Evolutionary conservation across 192 early-diverging fungal species (phyloP), one percentile per base, ranked within the genome.

Genomic region (Backusella liffmaniae): DNA sequence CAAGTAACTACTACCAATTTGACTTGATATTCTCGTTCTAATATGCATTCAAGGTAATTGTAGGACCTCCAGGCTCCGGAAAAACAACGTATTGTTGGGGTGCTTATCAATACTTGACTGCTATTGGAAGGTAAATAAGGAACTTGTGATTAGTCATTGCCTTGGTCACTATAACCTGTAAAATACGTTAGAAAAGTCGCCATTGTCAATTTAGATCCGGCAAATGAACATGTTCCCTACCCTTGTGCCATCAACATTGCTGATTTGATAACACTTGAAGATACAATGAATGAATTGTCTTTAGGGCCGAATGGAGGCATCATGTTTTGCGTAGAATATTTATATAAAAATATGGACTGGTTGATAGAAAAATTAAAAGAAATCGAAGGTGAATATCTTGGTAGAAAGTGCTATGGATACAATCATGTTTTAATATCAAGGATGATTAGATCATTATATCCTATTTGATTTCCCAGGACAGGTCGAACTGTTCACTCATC

Each of bases 401-500:
- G 7, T 18, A 3, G 69, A 69, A 3, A 56, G 2, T 70, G 34
- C 51, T 10, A 4, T 36, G 15, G 6, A 51, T 44, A 32, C 15
- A 46, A 46, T 68, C 8, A 9, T 37, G 21, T 6, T 29, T 53
- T 62, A 70, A 35, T 56, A 56, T 56, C 35, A 30, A 46, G 13
- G 42, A 32, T 32, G 4, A 44, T 44, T 78, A 86, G 95, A 97
- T 42, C 92, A 94, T 72, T 98, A 98, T 83, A 88, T 98, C 67
- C 90, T 99, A 37, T 94, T 99, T 80, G 98, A 99, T 83, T 97
- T 94, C 70, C 98, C 98, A 7, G 96, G 97, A 4, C 96, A 99
- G 79, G 97, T 99, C 26, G 98, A 99, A 76, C 89, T 99, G 18
- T 99, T 97, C 83, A 98, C 98, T 21, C 97, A 99, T 80, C 94